Evolutionary conservation across 192 early-diverging fungal species (phyloP).

Genomic region (Mortierella alpina): DNA sequence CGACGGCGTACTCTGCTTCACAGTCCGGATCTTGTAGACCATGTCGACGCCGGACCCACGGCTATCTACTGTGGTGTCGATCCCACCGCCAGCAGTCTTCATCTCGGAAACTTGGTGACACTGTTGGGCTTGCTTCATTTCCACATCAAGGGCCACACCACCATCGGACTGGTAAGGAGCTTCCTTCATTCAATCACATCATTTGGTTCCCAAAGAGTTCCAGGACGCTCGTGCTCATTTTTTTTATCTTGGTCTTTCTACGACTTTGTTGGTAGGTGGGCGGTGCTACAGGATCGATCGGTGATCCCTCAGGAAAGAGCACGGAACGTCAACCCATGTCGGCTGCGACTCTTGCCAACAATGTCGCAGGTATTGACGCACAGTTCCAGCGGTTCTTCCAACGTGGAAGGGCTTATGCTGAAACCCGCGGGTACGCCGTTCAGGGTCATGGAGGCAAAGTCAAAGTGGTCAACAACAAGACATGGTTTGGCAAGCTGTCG

Average conservation of each 20-base stretch:
- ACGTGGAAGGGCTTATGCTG: slow-evolving; percentile 59
- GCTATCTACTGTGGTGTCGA: slow-evolving; percentile 93
- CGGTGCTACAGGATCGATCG: slow-evolving; percentile 92
- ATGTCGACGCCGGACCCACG: slow-evolving; percentile 57
- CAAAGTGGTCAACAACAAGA: slow-evolving; percentile 80
- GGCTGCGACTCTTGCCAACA: slow-evolving; percentile 62
- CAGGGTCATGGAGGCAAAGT: slow-evolving; percentile 39
- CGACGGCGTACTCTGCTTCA: not conserved
- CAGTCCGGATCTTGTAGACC: slow-evolving; percentile 60
- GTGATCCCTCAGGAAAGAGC: slow-evolving; percentile 90
- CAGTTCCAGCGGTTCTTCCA: slow-evolving; percentile 82
- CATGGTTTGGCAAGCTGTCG: slow-evolving; percentile 81
- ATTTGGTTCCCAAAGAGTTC: not conserved
- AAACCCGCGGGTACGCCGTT: slow-evolving; percentile 49
- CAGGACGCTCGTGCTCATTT: not conserved
- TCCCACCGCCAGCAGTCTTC: slow-evolving; percentile 90
- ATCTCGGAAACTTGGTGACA: slow-evolving; percentile 90
- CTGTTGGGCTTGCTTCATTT: slow-evolving; percentile 90
- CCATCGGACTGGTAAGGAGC: slow-evolving; percentile 78
- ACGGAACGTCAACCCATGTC: slow-evolving; percentile 82
- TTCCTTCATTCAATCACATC: not conserved
- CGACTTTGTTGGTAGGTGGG: slow-evolving; percentile 63
- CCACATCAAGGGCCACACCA: slow-evolving; percentile 81
- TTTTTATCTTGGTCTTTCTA: not conserved
- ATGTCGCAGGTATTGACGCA: slow-evolving; percentile 72